Evolutionary conservation across 441 rosid species (phyloP).

Genomic region (Kokia cookei): DNA sequence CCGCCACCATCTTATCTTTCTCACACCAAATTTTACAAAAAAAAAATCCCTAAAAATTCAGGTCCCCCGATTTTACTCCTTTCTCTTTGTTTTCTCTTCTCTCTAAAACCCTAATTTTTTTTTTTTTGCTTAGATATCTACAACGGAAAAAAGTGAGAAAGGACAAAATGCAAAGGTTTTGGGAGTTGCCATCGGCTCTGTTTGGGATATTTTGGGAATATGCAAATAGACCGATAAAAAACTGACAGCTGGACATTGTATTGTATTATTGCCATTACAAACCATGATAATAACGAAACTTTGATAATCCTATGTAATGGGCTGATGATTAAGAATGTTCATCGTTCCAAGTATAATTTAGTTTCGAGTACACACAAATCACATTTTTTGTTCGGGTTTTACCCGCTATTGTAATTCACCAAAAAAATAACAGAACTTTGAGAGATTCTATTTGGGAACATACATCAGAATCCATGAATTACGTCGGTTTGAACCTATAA

Average conservation of each 20-base stretch:
- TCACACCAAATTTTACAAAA: background rate
- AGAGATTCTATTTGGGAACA: too few relatives aligned
- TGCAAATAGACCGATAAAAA: background rate
- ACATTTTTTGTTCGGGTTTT: too few relatives aligned
- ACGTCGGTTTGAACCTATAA: too few relatives aligned
- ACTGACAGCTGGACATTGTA: background rate
- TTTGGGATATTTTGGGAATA: background rate
- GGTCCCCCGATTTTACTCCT: background rate
- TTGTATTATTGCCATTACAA: conserved; percentile 6
- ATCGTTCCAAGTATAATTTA: too few relatives aligned
- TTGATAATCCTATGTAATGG: too few relatives aligned
- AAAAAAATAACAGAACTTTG: too few relatives aligned
- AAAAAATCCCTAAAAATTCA: background rate
- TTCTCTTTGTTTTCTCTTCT: background rate
- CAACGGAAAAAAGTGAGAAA: conserved; percentile 12
- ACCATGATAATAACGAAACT: too few relatives aligned
- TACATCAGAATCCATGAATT: too few relatives aligned
- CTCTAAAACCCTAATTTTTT: conserved; percentile 47
- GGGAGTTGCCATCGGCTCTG: conserved; percentile 30
- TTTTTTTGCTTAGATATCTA: background rate
- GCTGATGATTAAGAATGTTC: too few relatives aligned
- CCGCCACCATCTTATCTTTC: conserved; percentile 50
- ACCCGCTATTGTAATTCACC: too few relatives aligned
- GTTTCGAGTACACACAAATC: too few relatives aligned
- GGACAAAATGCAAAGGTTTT: conserved; percentile 58